Conservation (phyloP, 2,329 filamentous ascomycete genomes). For the Emergomyces pasteurianus region DNA sequence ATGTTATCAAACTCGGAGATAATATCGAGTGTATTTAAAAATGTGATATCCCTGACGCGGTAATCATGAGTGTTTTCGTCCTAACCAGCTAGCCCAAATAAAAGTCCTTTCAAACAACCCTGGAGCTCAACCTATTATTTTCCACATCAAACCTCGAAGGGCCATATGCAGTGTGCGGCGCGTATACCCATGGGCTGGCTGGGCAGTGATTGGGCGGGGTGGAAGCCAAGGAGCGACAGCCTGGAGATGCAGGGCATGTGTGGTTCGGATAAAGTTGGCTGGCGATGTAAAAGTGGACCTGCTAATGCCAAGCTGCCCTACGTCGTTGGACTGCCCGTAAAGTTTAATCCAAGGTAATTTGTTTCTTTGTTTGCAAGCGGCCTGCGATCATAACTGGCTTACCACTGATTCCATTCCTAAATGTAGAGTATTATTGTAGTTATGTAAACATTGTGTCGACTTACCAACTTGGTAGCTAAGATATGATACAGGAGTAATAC, state of each 20-base stretch:
- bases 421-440: too few relatives aligned
- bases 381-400: too few relatives aligned
- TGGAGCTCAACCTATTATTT: background rate
- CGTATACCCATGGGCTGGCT: background rate
- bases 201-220: background rate
- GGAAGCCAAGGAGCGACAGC: background rate
- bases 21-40: background rate
- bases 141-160: background rate
- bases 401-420: too few relatives aligned
- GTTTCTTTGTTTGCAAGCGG: background rate
- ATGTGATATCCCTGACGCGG: background rate
- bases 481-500: too few relatives aligned
- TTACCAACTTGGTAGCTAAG: too few relatives aligned
- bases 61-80: background rate
- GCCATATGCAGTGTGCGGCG: background rate
- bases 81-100: background rate
- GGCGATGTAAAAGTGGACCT: background rate
- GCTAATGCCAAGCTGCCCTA: background rate
- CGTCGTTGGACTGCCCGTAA: background rate
- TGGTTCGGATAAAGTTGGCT: slow-evolving; percentile 2
- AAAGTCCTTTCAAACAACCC: background rate
- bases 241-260: background rate
- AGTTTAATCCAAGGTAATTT: background rate
- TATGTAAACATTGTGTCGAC: too few relatives aligned
- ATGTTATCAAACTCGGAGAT: too few relatives aligned